A percentile compares a stretch with the other conserved stretches of the same genome.
Conservation (phyloP, 2,329 filamentous ascomycete genomes). For the Fusarium dlaminii region DNA sequence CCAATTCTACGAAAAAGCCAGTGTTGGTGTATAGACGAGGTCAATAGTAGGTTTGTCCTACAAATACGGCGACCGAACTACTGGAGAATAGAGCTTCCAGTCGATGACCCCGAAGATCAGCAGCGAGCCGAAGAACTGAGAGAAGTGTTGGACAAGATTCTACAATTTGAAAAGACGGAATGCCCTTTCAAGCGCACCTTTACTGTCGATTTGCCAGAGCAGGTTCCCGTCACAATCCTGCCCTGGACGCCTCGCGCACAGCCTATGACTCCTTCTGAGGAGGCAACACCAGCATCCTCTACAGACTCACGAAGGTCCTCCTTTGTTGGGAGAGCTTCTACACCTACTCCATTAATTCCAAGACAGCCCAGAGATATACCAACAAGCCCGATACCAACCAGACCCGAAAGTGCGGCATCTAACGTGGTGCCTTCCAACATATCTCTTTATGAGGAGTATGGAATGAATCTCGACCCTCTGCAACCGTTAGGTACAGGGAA, state of each 20-base stretch:
- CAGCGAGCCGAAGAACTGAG: slow-evolving; percentile 73
- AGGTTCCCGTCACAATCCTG: slow-evolving; percentile 71
- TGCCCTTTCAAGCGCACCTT: slow-evolving; percentile 87
- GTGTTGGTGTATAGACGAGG: slow-evolving; percentile 91
- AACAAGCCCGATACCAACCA: slow-evolving; percentile 10
- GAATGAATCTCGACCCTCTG: slow-evolving; percentile 1
- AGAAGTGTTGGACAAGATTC: slow-evolving; percentile 73
- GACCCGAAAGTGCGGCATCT: slow-evolving; percentile 10
- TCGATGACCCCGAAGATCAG: slow-evolving; percentile 58
- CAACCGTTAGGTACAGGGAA: neutral
- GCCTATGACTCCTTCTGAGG: slow-evolving; percentile 17
- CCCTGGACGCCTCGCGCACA: slow-evolving; percentile 68
- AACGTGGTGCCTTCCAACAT: slow-evolving; percentile 12
- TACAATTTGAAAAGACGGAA: slow-evolving; percentile 87
- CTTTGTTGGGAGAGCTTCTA: slow-evolving; percentile 24
- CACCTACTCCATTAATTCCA: slow-evolving; percentile 14
- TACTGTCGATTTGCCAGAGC: slow-evolving; percentile 76
- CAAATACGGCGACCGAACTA: slow-evolving; percentile 85
- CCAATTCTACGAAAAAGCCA: slow-evolving; percentile 90
- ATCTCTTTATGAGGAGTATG: slow-evolving; percentile 21
- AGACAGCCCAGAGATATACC: slow-evolving; percentile 8
- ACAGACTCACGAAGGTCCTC: slow-evolving; percentile 27
- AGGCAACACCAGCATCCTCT: slow-evolving; percentile 5
- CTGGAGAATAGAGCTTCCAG: slow-evolving; percentile 88
- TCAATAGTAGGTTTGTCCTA: slow-evolving; percentile 83